phyloP scores from a whole-genome alignment of 176 grass and related monocot genomes.

The Eremochloa ophiuroides region DNA sequence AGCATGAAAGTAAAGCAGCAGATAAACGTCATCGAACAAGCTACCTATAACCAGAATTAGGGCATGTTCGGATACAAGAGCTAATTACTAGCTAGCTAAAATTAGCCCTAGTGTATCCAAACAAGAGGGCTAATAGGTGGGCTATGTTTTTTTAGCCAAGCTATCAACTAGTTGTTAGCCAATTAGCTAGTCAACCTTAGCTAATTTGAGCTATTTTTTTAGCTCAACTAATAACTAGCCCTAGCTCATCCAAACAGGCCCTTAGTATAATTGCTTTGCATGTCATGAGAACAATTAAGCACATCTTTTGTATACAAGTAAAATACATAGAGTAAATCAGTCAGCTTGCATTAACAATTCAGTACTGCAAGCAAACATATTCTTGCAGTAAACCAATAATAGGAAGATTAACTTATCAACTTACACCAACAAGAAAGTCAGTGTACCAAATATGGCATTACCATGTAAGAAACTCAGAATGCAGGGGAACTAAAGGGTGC shows the following conservation, averaged over 20 bases:
- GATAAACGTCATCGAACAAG: background rate
- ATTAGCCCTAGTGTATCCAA: too few relatives aligned
- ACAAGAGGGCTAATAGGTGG: too few relatives aligned
- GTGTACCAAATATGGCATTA: background rate
- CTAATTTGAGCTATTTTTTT: too few relatives aligned
- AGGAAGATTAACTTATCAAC: background rate
- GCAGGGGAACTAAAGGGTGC: background rate
- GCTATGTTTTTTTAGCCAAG: too few relatives aligned
- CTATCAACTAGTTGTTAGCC: too few relatives aligned
- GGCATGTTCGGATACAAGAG: too few relatives aligned
- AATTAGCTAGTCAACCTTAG: too few relatives aligned
- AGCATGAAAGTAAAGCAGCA: background rate
- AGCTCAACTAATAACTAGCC: too few relatives aligned
- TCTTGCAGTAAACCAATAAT: background rate
- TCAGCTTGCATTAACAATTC: background rate
- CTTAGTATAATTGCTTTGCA: background rate
- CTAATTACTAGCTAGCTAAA: too few relatives aligned
- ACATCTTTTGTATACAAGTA: background rate
- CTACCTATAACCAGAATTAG: background rate
- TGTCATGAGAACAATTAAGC: background rate
- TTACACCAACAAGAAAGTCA: background rate
- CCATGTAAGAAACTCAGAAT: background rate
- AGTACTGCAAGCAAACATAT: background rate
- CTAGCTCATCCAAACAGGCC: too few relatives aligned
- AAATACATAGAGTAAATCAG: background rate